phyloP scores from a whole-genome alignment of 352 stramenopile species.

The Salisapilia sapeloensis region DNA sequence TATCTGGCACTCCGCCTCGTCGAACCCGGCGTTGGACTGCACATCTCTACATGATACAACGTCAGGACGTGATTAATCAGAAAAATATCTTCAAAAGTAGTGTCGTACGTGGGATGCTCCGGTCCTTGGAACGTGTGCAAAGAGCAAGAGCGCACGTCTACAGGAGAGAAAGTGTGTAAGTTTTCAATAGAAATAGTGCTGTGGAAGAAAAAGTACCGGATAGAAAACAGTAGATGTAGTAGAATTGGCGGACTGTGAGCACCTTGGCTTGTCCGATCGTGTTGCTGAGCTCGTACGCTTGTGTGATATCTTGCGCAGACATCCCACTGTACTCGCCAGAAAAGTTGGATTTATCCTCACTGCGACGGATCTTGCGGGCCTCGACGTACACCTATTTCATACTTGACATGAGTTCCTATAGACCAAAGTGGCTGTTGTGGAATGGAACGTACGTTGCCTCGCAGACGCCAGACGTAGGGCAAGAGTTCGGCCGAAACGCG shows the following conservation, averaged over 20 bases:
- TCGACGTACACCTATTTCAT: slow-evolving; percentile 23
- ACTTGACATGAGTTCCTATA: background rate
- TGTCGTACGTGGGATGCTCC: slow-evolving; percentile 12
- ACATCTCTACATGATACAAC: slow-evolving; percentile 1
- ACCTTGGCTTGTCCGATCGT: slow-evolving; percentile 50
- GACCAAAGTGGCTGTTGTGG: background rate
- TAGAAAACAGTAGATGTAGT: slow-evolving; percentile 72
- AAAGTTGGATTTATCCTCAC: slow-evolving; percentile 13
- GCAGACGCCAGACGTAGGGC: slow-evolving; percentile 54
- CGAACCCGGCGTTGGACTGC: slow-evolving; percentile 34
- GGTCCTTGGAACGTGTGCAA: slow-evolving; percentile 40
- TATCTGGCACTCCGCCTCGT: slow-evolving; percentile 69
- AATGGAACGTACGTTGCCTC: slow-evolving; percentile 25
- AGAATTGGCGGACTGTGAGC: slow-evolving; percentile 55
- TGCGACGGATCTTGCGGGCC: slow-evolving; percentile 50
- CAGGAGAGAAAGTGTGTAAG: background rate
- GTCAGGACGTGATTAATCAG: background rate
- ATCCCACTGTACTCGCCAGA: slow-evolving; percentile 1
- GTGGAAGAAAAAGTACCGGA: slow-evolving; percentile 10
- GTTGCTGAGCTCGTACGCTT: slow-evolving; percentile 7
- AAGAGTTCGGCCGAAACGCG: slow-evolving; percentile 38
- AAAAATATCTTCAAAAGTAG: too few species aligned
- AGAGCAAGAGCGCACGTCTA: slow-evolving; percentile 45
- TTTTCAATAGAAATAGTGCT: slow-evolving; percentile 1
- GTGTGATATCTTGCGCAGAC: slow-evolving; percentile 5